phyloP scores from a whole-genome alignment of 2,329 filamentous ascomycete genomes.

The Verticillium albo-atrum region DNA sequence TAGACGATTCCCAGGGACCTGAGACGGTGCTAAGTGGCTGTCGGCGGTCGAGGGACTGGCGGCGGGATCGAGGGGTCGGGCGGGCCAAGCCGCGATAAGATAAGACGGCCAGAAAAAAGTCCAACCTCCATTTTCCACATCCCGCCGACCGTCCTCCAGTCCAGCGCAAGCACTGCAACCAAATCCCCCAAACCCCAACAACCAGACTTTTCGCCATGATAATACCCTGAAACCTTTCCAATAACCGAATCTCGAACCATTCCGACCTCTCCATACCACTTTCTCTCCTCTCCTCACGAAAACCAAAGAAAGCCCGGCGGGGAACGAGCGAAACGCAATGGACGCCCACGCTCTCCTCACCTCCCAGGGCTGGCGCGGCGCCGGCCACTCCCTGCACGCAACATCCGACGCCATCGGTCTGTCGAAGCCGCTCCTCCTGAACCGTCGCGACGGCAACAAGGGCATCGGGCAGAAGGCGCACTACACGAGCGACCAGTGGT shows the following conservation, averaged over 20 bases:
- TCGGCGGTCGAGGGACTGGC: not conserved
- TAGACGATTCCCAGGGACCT: too few relatives aligned
- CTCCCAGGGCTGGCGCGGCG: slow-evolving; percentile 84
- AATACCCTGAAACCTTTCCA: not conserved
- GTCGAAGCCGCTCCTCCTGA: slow-evolving; percentile 75
- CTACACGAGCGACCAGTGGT: slow-evolving; percentile 81
- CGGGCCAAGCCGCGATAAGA: not conserved
- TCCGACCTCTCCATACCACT: not conserved
- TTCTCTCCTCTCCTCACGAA: not conserved
- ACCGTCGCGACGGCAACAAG: slow-evolving; percentile 74
- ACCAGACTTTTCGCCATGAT: not conserved
- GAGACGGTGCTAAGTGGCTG: too few relatives aligned
- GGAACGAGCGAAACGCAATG: slow-evolving; percentile 46
- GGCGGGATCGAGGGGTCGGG: not conserved
- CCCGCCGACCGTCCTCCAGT: not conserved
- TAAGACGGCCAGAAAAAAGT: not conserved
- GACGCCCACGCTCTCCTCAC: slow-evolving; percentile 79
- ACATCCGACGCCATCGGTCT: slow-evolving; percentile 70
- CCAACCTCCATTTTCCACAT: not conserved
- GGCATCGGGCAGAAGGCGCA: slow-evolving; percentile 76
- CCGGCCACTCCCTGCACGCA: slow-evolving; percentile 81
- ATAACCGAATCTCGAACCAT: not conserved
- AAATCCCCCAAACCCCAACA: not conserved
- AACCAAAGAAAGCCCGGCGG: not conserved
- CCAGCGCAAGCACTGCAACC: not conserved